These are phyloP conservation scores for Kwoniella shivajii DNA, from an alignment of 1,284 basidiomycete genomes.

Conservation along the genomic window DNA sequence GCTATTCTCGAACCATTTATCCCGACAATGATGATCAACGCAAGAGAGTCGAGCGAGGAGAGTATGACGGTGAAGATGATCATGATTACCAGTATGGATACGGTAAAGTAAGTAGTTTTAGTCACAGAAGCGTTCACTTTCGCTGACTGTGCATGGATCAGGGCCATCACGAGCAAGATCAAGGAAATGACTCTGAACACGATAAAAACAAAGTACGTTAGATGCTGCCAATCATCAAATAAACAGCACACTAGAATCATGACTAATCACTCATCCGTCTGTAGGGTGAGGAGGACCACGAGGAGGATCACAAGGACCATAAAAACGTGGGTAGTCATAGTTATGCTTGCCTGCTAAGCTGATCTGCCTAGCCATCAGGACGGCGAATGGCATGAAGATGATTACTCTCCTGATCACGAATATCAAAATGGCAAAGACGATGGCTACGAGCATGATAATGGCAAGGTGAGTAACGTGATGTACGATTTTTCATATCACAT, in stretches of 20 bases:
- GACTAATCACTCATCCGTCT: neutral
- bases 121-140: neutral
- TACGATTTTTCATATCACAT: neutral
- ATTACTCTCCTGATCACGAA: neutral
- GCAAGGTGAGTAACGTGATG: neutral
- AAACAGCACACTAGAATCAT: neutral
- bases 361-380: neutral
- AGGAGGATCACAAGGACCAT: neutral
- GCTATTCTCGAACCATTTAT: neutral
- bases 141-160: neutral
- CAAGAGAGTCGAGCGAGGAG: constrained; percentile 1
- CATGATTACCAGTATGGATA: neutral
- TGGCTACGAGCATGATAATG: neutral
- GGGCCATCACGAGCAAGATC: neutral
- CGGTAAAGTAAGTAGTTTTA: neutral
- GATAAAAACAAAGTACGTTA: neutral
- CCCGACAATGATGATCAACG: constrained; percentile 2
- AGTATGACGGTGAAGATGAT: constrained; percentile 3
- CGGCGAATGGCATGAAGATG: too few relatives aligned
- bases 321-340: neutral
- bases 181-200: too few relatives aligned
- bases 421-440: neutral
- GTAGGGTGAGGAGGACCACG: neutral
- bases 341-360: neutral
- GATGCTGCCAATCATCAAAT: too few relatives aligned